These are phyloP conservation scores for Kalmanozyma brasiliensis DNA, from an alignment of 1,284 basidiomycete species.

Conservation along the genomic window DNA sequence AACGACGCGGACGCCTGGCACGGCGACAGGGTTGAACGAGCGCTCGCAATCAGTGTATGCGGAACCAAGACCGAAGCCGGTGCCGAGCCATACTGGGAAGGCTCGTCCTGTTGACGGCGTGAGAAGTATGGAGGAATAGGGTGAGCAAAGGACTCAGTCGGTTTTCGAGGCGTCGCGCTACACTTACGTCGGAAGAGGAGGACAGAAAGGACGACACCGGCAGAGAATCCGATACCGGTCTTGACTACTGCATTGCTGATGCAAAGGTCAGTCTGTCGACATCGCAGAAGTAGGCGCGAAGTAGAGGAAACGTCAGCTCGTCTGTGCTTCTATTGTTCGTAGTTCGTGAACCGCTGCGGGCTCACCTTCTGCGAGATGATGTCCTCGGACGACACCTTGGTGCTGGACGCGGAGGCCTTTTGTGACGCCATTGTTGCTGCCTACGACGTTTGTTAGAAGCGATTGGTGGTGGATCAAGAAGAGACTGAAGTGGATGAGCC, in stretches of 20 bases:
- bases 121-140: conserved; percentile 18
- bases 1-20: conserved; percentile 85
- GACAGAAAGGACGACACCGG: conserved; percentile 92
- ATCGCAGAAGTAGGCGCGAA: background rate
- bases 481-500: conserved; percentile 5
- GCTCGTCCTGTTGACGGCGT: conserved; percentile 78
- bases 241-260: conserved; percentile 71
- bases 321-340: no score
- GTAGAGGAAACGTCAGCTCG: conserved; percentile 4
- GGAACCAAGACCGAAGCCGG: conserved; percentile 83
- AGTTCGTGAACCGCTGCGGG: background rate
- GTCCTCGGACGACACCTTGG: conserved; percentile 79
- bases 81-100: conserved; percentile 92
- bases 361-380: conserved; percentile 84
- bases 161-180: no score
- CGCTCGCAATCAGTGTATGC: conserved; percentile 96
- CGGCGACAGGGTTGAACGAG: conserved; percentile 91
- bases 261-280: conserved; percentile 61
- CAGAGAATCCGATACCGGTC: conserved; percentile 93
- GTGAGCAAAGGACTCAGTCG: conserved; percentile 5
- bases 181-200: conserved; percentile 92
- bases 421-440: conserved; percentile 38
- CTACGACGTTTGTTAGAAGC: conserved; percentile 3
- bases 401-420: conserved; percentile 42
- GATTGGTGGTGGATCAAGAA: background rate